Evolutionary conservation across 352 stramenopile species (phyloP).

Genomic region (Phytophthora sansomeana): DNA sequence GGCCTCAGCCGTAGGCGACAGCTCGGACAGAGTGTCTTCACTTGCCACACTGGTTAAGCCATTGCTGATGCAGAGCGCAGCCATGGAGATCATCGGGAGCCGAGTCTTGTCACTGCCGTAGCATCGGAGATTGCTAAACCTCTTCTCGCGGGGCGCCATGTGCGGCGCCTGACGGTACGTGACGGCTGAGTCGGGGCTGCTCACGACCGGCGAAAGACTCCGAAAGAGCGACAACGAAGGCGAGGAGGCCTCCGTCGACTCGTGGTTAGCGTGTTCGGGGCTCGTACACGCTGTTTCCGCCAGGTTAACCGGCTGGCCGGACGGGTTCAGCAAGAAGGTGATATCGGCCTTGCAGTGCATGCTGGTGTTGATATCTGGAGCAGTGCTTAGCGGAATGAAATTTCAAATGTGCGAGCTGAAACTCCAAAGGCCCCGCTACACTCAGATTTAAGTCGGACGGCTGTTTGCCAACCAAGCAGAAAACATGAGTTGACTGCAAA

Average conservation of each 20-base stretch:
- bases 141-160: conserved; percentile 38
- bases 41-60: conserved; percentile 18
- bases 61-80: conserved; percentile 12
- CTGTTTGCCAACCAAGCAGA: conserved; percentile 14
- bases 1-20: conserved; percentile 1
- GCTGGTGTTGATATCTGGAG: neutral
- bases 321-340: conserved; percentile 48
- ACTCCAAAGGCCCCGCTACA: neutral
- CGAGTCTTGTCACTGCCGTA: conserved; percentile 11
- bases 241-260: conserved; percentile 12
- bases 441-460: conserved; percentile 3
- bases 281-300: conserved; percentile 13
- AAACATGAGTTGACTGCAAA: conserved; percentile 4
- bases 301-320: conserved; percentile 12
- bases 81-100: conserved; percentile 13
- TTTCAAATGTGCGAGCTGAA: conserved; percentile 20
- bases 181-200: no score
- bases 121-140: conserved; percentile 7
- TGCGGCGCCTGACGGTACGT: conserved; percentile 31
- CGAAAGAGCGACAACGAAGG: conserved; percentile 35
- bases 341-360: conserved; percentile 51
- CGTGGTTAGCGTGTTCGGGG: conserved; percentile 13
- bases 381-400: conserved; percentile 7
- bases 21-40: conserved; percentile 10
- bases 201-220: conserved; percentile 29